Base-by-base conservation (phyloP, 2,329 filamentous ascomycete species). In the Colletotrichum tropicale region DNA sequence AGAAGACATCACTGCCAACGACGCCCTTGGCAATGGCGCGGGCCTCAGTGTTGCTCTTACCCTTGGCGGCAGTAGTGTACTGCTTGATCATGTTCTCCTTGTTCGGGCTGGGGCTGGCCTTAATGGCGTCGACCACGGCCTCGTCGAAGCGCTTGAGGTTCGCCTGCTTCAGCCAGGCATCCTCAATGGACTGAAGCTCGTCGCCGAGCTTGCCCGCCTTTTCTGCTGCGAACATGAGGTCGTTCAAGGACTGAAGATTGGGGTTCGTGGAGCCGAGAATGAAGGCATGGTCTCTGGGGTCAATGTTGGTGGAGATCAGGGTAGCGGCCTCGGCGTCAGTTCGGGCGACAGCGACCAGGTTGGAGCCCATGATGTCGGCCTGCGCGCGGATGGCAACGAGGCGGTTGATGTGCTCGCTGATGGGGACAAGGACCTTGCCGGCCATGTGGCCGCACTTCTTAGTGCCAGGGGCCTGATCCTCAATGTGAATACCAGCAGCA, bases 381-480 rank as follows among this genome's bases (percentile, higher is more conserved):
- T 99, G 97, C 6, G 97, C 96, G 76, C 97, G 94, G 84, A 99
- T 98, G 80, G 97, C 96, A 66, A 99, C 96, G 70, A 99, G 90
- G 71, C 97, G 94, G 89, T 98, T 98, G 88, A 98, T 98, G 89
- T 99, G 97, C 88, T 99, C 97, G 86, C 93, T 95, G 83, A 98
- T 98, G 66, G 97, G 97, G 68, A 99, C 97, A 76, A 99, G 90
- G 58, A 98, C 97, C 88, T 98, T 98, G 82, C 97, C 97, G 79
- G 97, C 97, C 97, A 98, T 98, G 88, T 98, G 97, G 78, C 97
- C 97, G 85, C 97, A 99, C 91, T 99, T 99, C 92, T 99, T 99
- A 66, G 97, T 98, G 70, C 97, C 97, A 5, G 97, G 96, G 6
- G 97, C 96, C 87, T 98, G 97, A 85, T 99, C 97, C 87, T 99